phyloP scores from a whole-genome alignment of 2,329 filamentous ascomycete species.

The Arthrobotrys entomopaga region DNA sequence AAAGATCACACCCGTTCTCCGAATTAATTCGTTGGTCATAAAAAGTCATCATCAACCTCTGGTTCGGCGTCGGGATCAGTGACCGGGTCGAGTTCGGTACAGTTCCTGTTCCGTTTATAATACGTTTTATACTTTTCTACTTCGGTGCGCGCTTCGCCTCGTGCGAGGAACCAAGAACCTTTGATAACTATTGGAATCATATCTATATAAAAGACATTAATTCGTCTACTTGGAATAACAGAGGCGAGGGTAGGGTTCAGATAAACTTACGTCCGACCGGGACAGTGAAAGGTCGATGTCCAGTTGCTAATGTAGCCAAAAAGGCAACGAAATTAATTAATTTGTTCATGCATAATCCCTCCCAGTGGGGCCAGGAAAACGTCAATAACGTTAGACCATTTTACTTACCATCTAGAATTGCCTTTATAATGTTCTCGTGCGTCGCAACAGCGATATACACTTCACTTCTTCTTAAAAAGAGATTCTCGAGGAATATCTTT shows the following conservation, averaged over 20 bases:
- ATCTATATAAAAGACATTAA: conserved; percentile 21
- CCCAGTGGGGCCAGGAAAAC: not conserved
- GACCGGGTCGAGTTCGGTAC: conserved; percentile 41
- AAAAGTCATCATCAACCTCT: conserved; percentile 34
- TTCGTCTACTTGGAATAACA: not conserved
- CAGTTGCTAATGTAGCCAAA: conserved; percentile 36
- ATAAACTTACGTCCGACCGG: conserved; percentile 45
- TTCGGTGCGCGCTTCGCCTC: conserved; percentile 33
- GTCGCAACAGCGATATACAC: conserved; percentile 41
- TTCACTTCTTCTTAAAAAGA: conserved; percentile 41
- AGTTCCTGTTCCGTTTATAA: conserved; percentile 51
- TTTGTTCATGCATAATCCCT: conserved; percentile 1
- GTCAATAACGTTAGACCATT: not conserved
- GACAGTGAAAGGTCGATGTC: conserved; percentile 39
- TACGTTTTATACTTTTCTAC: conserved; percentile 38
- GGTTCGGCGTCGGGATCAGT: conserved; percentile 52
- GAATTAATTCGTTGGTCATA: not conserved
- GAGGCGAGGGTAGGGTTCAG: not conserved
- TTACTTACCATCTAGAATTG: conserved; percentile 39
- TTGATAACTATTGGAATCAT: conserved; percentile 53
- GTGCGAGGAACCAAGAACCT: conserved; percentile 36
- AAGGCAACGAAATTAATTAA: conserved; percentile 20
- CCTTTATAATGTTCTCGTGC: conserved; percentile 45
- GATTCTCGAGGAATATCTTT: conserved; percentile 51
- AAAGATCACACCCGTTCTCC: too few relatives aligned